Evolutionary conservation across 2,329 filamentous ascomycete genomes (phyloP).

Genomic region (Calonectria pteridis): DNA sequence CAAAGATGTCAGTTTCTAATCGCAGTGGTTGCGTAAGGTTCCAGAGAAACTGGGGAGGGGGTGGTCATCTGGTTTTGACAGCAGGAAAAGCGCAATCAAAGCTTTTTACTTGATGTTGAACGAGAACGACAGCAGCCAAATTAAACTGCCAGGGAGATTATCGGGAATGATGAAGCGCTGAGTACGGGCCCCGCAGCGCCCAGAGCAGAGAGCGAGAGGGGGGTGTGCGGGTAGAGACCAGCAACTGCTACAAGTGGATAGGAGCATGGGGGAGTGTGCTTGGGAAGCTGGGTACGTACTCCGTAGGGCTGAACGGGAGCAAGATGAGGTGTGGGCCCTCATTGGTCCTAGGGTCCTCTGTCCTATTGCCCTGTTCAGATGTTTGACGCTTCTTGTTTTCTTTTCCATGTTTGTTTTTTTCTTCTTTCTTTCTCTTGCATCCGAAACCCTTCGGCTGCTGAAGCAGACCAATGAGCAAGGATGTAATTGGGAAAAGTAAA

Average conservation of each 20-base stretch:
- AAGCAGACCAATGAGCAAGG: neutral
- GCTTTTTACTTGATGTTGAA: neutral
- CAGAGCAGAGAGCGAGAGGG: neutral
- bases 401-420: neutral
- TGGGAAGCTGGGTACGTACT: slow-evolving; percentile 14
- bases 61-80: no score
- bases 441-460: neutral
- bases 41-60: neutral
- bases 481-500: neutral
- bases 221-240: neutral
- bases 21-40: neutral
- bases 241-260: neutral
- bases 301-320: slow-evolving; percentile 43
- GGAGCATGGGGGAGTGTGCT: slow-evolving; percentile 24
- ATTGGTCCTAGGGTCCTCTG: slow-evolving; percentile 27
- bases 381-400: neutral
- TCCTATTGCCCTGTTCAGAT: neutral
- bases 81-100: neutral
- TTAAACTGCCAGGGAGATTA: neutral
- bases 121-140: neutral
- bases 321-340: slow-evolving; percentile 34
- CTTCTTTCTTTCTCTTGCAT: neutral
- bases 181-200: neutral
- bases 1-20: neutral
- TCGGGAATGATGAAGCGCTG: neutral